Conservation (phyloP, 805 yeast species). For the Saccharomycopsis sp. region DNA sequence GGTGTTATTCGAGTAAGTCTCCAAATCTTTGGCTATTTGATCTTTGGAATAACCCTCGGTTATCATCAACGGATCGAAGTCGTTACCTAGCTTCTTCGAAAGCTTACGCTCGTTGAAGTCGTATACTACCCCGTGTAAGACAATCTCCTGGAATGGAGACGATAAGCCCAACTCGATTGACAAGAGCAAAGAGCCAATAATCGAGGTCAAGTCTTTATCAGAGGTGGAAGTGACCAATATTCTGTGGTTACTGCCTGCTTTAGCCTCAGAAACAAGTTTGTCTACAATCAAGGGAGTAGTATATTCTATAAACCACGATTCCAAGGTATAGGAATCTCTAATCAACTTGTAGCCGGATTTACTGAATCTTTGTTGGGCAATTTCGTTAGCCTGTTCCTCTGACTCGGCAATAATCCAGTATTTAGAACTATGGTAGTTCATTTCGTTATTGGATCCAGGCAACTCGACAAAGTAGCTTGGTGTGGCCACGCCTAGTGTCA, state of each 20-base stretch:
- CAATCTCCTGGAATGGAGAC: conserved; percentile 93
- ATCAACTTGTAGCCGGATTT: conserved; percentile 54
- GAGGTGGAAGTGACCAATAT: conserved; percentile 93
- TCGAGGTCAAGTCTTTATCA: conserved; percentile 99
- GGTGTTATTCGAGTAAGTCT: conserved; percentile 69
- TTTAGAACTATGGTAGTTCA: conserved; percentile 47
- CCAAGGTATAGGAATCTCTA: conserved; percentile 96
- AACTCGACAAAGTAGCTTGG: conserved; percentile 75
- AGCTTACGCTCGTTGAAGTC: conserved; percentile 98
- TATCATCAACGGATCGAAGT: conserved; percentile 90
- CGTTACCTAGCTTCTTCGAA: conserved; percentile 97
- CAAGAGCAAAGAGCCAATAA: conserved; percentile 85
- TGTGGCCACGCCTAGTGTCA: conserved; percentile 33
- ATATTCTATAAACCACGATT: conserved; percentile 79
- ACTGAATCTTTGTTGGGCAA: conserved; percentile 74
- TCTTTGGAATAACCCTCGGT: conserved; percentile 79
- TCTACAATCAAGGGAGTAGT: background rate
- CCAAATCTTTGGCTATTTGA: conserved; percentile 68
- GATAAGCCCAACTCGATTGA: conserved; percentile 41
- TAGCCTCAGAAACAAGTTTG: background rate
- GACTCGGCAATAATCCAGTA: conserved; percentile 90
- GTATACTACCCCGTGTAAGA: conserved; percentile 95
- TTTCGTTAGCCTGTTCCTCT: conserved; percentile 76
- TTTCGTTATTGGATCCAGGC: conserved; percentile 46
- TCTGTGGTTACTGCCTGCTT: conserved; percentile 70